Percentiles rank a stretch among this genome's conserved stretches.
Conservation (phyloP, 495 filamentous ascomycete genomes). For the Xylona heveae region DNA sequence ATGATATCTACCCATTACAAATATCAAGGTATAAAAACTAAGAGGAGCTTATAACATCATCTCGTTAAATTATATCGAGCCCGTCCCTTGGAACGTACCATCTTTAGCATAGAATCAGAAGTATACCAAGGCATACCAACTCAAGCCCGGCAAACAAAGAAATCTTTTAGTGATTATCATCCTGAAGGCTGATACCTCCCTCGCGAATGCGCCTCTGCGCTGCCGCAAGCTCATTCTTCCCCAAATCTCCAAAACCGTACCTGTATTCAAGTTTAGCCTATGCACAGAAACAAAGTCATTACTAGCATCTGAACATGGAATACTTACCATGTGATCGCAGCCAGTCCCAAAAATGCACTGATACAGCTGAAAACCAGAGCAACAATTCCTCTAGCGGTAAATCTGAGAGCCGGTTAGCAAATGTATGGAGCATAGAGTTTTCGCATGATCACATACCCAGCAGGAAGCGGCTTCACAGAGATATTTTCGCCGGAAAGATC, state of each 20-base stretch:
- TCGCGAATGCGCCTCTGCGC: background rate
- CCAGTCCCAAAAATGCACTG: constrained; percentile 50
- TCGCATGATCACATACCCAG: constrained; percentile 23
- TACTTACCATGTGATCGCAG: constrained; percentile 41
- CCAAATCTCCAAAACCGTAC: constrained; percentile 1
- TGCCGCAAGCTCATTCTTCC: background rate
- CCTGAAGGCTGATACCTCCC: too few species aligned
- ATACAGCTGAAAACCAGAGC: constrained; percentile 53
- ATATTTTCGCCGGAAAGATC: constrained; percentile 40
- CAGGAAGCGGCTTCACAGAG: constrained; percentile 33
- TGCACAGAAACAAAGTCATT: too few species aligned
- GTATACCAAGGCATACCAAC: too few species aligned
- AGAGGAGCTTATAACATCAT: too few species aligned
- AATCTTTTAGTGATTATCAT: too few species aligned
- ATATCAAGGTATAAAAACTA: too few species aligned
- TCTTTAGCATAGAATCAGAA: too few species aligned
- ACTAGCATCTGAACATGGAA: too few species aligned
- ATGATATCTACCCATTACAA: too few species aligned
- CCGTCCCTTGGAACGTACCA: too few species aligned
- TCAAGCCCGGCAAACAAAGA: too few species aligned
- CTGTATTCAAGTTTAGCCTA: background rate
- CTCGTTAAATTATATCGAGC: too few species aligned
- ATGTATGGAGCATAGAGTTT: background rate
- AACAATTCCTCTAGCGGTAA: constrained; percentile 48
- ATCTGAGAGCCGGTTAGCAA: constrained; percentile 17